A percentile compares a stretch with the other conserved stretches of the same genome.
Evolutionary conservation across 805 yeast genomes (phyloP).

Genomic region (Isabelozyma heimii): DNA sequence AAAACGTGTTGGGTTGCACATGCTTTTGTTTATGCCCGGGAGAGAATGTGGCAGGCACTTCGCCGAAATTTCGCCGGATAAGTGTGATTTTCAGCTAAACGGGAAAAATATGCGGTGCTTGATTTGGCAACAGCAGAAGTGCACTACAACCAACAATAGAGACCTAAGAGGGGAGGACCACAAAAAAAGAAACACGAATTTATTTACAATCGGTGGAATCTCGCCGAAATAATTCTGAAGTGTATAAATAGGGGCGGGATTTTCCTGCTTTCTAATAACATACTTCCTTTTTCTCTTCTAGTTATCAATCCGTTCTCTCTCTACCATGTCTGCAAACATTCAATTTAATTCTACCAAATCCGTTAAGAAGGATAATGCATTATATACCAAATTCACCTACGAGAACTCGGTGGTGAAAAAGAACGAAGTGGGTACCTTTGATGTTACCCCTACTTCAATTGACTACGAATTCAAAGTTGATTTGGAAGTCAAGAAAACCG

Average conservation of each 20-base stretch:
- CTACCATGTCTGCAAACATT: constrained; percentile 36
- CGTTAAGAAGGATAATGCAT: constrained; percentile 46
- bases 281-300: neutral
- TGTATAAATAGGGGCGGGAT: constrained; percentile 10
- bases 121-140: neutral
- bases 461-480: constrained; percentile 87
- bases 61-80: constrained; percentile 28
- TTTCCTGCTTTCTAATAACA: constrained; percentile 1
- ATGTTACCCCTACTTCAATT: constrained; percentile 67
- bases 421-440: constrained; percentile 47
- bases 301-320: neutral
- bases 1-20: neutral
- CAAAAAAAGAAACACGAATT: constrained; percentile 1
- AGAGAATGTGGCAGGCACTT: constrained; percentile 4
- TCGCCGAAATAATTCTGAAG: constrained; percentile 5
- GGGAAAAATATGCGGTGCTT: neutral
- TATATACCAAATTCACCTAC: constrained; percentile 63
- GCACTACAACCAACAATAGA: neutral
- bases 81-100: neutral
- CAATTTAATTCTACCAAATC: constrained; percentile 57
- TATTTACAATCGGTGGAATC: neutral
- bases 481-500: constrained; percentile 77
- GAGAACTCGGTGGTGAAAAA: constrained; percentile 72
- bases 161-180: neutral
- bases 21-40: neutral